Percentiles rank a stretch among this genome's conserved stretches.
Evolutionary conservation across 1,139 yeast genomes (phyloP).

Genomic region (Kodamaea alishanica): DNA sequence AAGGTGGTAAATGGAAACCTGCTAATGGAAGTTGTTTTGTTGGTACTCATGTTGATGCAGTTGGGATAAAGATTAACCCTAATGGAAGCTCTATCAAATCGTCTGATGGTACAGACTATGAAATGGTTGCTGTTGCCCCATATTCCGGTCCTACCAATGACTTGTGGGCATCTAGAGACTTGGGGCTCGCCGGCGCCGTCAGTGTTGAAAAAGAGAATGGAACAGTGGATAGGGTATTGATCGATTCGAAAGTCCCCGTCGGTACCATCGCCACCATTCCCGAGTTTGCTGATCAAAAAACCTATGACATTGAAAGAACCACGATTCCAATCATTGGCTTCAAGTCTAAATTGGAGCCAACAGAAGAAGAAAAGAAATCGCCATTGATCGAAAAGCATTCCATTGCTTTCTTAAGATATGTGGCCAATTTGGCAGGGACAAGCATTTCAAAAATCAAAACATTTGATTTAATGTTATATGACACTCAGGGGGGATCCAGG

Average conservation of each 20-base stretch:
- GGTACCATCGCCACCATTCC: slow-evolving; percentile 42
- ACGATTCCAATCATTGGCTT: slow-evolving; percentile 43
- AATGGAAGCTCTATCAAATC: slow-evolving; percentile 17
- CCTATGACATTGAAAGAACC: slow-evolving; percentile 38
- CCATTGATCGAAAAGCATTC: slow-evolving; percentile 40
- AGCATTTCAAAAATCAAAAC: slow-evolving; percentile 26
- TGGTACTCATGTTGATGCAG: slow-evolving; percentile 44
- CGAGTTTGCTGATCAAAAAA: slow-evolving; percentile 36
- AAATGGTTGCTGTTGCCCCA: slow-evolving; percentile 42
- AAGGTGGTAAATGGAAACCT: slow-evolving; percentile 41
- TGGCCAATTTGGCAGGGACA: slow-evolving; percentile 28
- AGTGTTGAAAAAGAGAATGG: slow-evolving; percentile 26
- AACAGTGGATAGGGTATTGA: slow-evolving; percentile 23
- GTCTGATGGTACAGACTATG: slow-evolving; percentile 32
- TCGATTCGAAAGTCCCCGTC: slow-evolving; percentile 24
- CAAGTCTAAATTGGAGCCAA: slow-evolving; percentile 6
- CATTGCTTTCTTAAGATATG: slow-evolving; percentile 31
- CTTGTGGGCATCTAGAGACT: slow-evolving; percentile 44
- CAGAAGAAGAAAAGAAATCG: slow-evolving; percentile 29
- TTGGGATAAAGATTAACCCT: slow-evolving; percentile 40
- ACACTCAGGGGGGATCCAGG: slow-evolving; percentile 37
- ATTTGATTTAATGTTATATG: slow-evolving; percentile 41
- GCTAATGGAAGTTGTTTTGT: slow-evolving; percentile 36
- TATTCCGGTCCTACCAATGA: slow-evolving; percentile 38
- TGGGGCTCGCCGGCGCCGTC: slow-evolving; percentile 46